These are phyloP conservation scores for Wallemia mellicola DNA, from an alignment of 1,284 basidiomycete genomes.

Conservation along the genomic window DNA sequence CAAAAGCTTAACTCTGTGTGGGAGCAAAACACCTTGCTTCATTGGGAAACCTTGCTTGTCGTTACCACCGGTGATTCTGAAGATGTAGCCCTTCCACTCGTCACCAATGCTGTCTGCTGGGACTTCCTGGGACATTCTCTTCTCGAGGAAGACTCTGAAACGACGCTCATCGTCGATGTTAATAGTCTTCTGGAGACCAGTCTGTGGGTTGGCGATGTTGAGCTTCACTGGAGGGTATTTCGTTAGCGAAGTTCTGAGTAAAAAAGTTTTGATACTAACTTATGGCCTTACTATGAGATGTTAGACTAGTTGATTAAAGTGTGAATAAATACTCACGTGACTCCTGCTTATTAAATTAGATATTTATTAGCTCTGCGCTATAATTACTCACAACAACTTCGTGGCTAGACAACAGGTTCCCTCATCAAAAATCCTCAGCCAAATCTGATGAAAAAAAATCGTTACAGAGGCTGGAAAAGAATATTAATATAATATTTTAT, in stretches of 20 bases:
- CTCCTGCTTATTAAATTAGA: background rate
- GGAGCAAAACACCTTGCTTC: constrained; percentile 96
- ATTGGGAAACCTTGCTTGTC: constrained; percentile 94
- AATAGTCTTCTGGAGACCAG: constrained; percentile 86
- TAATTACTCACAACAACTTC: background rate
- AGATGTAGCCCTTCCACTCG: constrained; percentile 90
- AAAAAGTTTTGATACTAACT: background rate
- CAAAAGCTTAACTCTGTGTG: constrained; percentile 75
- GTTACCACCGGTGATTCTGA: constrained; percentile 89
- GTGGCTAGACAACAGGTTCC: background rate
- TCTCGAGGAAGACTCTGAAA: constrained; percentile 83
- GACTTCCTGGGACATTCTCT: constrained; percentile 87
- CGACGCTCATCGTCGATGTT: constrained; percentile 78
- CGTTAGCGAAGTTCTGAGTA: background rate
- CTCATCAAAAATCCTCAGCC: background rate
- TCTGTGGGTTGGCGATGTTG: constrained; percentile 89
- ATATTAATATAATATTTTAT: background rate
- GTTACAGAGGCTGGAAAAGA: background rate
- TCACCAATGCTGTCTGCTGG: constrained; percentile 69
- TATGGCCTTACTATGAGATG: background rate
- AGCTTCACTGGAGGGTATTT: constrained; percentile 40
- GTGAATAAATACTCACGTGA: background rate
- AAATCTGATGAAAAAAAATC: background rate
- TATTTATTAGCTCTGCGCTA: background rate
- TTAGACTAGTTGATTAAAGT: background rate